These are phyloP conservation scores for Pilatotrama ljubarskyi DNA, from an alignment of 768 basidiomycete species.

Conservation along the genomic window DNA sequence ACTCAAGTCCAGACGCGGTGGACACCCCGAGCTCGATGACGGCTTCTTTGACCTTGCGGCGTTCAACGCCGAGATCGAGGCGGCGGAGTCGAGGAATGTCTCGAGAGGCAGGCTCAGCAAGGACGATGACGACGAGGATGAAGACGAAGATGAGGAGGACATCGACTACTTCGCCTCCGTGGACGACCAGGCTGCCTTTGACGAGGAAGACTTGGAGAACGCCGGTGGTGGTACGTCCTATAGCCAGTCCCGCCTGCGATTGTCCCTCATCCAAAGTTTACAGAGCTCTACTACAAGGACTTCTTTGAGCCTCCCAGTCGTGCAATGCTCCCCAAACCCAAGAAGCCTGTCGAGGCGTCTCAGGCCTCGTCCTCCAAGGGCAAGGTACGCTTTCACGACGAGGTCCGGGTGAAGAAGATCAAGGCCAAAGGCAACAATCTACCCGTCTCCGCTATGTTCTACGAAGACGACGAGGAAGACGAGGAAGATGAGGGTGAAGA, in stretches of 20 bases:
- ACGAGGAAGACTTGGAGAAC: constrained; percentile 48
- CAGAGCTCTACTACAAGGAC: constrained; percentile 71
- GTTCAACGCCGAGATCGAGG: constrained; percentile 87
- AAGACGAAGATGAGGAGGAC: constrained; percentile 46
- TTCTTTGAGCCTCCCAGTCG: constrained; percentile 72
- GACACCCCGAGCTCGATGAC: constrained; percentile 70
- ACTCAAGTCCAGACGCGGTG: constrained; percentile 25
- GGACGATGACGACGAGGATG: constrained; percentile 54
- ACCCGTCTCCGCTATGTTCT: constrained; percentile 46
- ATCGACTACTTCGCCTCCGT: constrained; percentile 72
- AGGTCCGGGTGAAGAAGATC: constrained; percentile 81
- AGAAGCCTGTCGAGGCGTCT: constrained; percentile 25
- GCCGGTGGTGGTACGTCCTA: constrained; percentile 40
- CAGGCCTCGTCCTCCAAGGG: constrained; percentile 29
- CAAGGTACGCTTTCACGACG: constrained; percentile 77
- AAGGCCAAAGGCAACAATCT: constrained; percentile 68
- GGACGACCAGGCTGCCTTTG: constrained; percentile 39
- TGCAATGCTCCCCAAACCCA: constrained; percentile 21
- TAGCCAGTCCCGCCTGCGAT: background rate
- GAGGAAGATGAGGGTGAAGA: constrained; percentile 36
- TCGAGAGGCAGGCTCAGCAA: constrained; percentile 60
- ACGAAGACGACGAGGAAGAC: constrained; percentile 44
- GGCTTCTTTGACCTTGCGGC: constrained; percentile 84
- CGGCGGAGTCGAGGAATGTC: constrained; percentile 63
- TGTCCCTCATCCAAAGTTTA: constrained; percentile 4